phyloP scores from a whole-genome alignment of 2,329 filamentous ascomycete genomes.

The Epichloe typhina region DNA sequence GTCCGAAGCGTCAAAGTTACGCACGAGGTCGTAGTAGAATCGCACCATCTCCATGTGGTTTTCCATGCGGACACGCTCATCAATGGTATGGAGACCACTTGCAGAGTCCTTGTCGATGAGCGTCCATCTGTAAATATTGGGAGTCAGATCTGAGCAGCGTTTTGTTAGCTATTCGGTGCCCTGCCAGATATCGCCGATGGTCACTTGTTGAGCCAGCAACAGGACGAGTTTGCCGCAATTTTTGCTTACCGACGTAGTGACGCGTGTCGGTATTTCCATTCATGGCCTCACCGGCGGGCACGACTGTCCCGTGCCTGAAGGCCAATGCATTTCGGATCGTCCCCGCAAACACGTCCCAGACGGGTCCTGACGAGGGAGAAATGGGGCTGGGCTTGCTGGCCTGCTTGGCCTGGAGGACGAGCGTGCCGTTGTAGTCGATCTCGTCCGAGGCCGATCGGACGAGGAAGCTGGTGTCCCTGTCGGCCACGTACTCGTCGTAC shows the following conservation, averaged over 20 bases:
- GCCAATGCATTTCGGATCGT: constrained; percentile 32
- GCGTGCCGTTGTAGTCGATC: constrained; percentile 23
- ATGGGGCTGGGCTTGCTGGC: constrained; percentile 41
- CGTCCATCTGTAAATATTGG: constrained; percentile 29
- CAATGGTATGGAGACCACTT: constrained; percentile 27
- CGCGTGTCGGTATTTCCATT: constrained; percentile 29
- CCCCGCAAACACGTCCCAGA: constrained; percentile 36
- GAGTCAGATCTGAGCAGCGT: constrained; percentile 14
- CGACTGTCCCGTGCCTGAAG: constrained; percentile 34
- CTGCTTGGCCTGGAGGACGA: constrained; percentile 21
- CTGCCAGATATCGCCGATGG: too few relatives aligned
- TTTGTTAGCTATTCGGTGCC: background rate
- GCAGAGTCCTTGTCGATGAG: constrained; percentile 18
- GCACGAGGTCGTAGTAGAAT: constrained; percentile 31
- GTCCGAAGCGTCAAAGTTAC: constrained; percentile 26
- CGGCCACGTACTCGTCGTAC: constrained; percentile 16
- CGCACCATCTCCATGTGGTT: constrained; percentile 27
- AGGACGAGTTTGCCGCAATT: background rate
- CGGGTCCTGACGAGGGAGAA: constrained; percentile 36
- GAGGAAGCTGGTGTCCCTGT: background rate
- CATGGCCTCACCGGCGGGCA: constrained; percentile 36
- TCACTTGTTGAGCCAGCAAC: too few relatives aligned
- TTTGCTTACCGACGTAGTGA: constrained; percentile 25
- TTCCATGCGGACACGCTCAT: constrained; percentile 26
- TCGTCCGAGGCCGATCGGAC: background rate